Evolutionary conservation across 2,329 filamentous ascomycete species (phyloP).

Genomic region (Colletotrichum lini): DNA sequence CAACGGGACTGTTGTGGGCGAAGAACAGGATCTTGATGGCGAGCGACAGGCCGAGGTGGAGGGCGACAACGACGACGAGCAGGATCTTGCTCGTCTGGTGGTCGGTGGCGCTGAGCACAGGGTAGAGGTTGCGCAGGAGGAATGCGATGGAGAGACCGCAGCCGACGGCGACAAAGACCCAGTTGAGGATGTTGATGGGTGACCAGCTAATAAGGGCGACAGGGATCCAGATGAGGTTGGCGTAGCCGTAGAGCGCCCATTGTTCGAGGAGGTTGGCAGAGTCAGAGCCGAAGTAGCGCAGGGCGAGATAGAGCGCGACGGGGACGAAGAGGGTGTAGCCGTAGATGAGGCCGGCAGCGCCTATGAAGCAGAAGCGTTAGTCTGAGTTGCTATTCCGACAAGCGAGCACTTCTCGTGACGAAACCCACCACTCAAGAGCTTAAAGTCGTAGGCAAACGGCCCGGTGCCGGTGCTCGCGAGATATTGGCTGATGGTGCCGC

Average conservation of each 20-base stretch:
- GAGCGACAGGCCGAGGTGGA: constrained; percentile 91
- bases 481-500: constrained; percentile 95
- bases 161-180: constrained; percentile 90
- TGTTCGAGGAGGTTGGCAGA: constrained; percentile 94
- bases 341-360: constrained; percentile 92
- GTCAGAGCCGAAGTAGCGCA: constrained; percentile 97
- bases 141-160: constrained; percentile 88
- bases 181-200: constrained; percentile 88
- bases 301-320: constrained; percentile 84
- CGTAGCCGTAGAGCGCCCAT: constrained; percentile 95
- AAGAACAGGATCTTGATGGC: constrained; percentile 99
- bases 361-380: constrained; percentile 53
- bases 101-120: constrained; percentile 93
- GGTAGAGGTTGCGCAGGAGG: constrained; percentile 88
- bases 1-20: constrained; percentile 77
- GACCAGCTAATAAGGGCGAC: constrained; percentile 95
- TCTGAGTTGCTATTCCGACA: not conserved
- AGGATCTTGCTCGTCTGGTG: constrained; percentile 91
- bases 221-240: constrained; percentile 96
- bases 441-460: constrained; percentile 93
- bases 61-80: constrained; percentile 83
- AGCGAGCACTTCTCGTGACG: not conserved
- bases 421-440: constrained; percentile 81
- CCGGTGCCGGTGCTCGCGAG: constrained; percentile 77
- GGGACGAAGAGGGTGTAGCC: constrained; percentile 94